A percentile compares a stretch with the other conserved stretches of the same genome.
phyloP scores from a whole-genome alignment of 176 grass and related monocot genomes.

The Metroxylon sagu region DNA sequence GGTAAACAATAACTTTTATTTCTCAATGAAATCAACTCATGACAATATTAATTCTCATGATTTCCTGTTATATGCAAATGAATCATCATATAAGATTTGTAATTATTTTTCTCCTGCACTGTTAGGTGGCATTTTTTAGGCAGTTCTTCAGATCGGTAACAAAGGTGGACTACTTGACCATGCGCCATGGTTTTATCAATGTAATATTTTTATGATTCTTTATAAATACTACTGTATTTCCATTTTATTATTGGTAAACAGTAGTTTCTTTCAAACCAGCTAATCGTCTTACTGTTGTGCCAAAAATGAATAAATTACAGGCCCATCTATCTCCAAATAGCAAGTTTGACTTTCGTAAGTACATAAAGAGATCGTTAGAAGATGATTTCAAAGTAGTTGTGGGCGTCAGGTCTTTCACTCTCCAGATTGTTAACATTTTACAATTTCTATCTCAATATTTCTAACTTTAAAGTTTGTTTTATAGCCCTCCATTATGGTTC shows the following conservation, averaged over 20 bases:
- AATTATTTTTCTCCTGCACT: too few species aligned
- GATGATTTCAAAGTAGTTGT: slow-evolving; percentile 93
- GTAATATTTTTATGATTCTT: slow-evolving; percentile 19
- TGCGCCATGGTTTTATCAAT: slow-evolving; percentile 89
- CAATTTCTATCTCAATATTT: background rate
- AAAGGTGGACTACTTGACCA: slow-evolving; percentile 76
- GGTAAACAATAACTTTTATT: too few species aligned
- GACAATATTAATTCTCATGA: background rate
- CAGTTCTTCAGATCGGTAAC: slow-evolving; percentile 79
- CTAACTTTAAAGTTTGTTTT: slow-evolving; percentile 17
- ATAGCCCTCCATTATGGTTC: slow-evolving; percentile 54
- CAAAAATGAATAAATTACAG: slow-evolving; percentile 20
- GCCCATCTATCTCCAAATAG: slow-evolving; percentile 47
- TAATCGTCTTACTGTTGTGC: background rate
- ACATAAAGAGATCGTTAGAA: slow-evolving; percentile 81
- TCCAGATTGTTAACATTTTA: background rate
- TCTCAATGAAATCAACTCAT: background rate
- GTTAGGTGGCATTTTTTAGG: slow-evolving; percentile 73
- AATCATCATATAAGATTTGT: too few species aligned
- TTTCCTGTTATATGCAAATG: slow-evolving; percentile 2
- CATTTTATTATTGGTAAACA: background rate
- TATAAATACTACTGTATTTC: background rate
- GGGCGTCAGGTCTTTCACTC: slow-evolving; percentile 55
- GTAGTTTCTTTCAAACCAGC: background rate
- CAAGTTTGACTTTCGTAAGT: slow-evolving; percentile 83